These are phyloP conservation scores for Gigaspora rosea DNA, from an alignment of 192 early-diverging fungal species.

Conservation along the genomic window DNA sequence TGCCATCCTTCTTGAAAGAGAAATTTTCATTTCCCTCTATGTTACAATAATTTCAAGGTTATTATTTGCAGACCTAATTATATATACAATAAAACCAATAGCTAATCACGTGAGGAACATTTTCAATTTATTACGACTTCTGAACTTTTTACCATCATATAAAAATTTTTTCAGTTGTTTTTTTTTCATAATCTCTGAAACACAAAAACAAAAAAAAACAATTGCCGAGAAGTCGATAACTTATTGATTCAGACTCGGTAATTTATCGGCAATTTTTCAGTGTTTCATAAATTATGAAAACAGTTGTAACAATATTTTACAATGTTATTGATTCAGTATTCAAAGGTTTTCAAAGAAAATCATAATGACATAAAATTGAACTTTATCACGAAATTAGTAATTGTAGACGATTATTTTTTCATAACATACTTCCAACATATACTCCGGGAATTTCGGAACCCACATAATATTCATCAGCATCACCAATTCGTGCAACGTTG, in stretches of 20 bases:
- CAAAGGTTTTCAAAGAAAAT: no score
- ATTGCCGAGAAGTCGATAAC: no score
- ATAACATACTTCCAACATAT: slow-evolving; percentile 28
- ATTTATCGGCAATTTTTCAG: no score
- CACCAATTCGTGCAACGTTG: slow-evolving; percentile 10
- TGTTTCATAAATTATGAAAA: no score
- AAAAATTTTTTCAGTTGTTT: no score
- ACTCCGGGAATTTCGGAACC: slow-evolving; percentile 26
- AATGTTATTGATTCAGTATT: no score
- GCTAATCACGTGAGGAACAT: background rate
- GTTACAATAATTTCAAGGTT: background rate
- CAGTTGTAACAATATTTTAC: no score
- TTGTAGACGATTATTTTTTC: background rate
- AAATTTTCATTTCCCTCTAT: slow-evolving; percentile 9
- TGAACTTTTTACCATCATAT: no score
- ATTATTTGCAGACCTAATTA: background rate
- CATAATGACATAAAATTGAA: background rate
- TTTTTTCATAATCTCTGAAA: no score
- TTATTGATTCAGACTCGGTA: no score
- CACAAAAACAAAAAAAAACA: no score
- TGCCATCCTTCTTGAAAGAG: background rate
- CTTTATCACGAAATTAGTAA: background rate
- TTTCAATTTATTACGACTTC: no score
- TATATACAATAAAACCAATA: background rate
- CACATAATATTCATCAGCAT: slow-evolving; percentile 21